Conservation (phyloP, 257 asterid genomes). For the Parsonsia alboflavescens region DNA sequence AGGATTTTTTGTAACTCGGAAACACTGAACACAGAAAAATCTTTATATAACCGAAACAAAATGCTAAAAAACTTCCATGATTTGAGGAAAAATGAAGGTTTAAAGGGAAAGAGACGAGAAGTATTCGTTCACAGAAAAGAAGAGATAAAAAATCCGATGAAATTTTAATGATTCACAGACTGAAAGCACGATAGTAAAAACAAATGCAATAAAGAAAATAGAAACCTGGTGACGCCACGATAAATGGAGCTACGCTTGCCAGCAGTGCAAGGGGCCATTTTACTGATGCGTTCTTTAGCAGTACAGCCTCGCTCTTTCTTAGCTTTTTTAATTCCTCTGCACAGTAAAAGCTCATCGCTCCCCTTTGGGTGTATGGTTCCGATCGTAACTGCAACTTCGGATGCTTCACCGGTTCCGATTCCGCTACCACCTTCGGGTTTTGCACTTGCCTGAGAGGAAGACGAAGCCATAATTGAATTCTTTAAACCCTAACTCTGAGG, state of each 20-base stretch:
- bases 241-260: slow-evolving; percentile 97
- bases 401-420: slow-evolving; percentile 50
- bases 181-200: neutral
- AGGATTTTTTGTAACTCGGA: too few relatives aligned
- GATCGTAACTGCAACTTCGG: slow-evolving; percentile 33
- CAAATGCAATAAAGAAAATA: neutral
- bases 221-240: slow-evolving; percentile 95
- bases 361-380: slow-evolving; percentile 3
- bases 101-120: neutral
- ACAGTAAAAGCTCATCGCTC: slow-evolving; percentile 53
- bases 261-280: slow-evolving; percentile 97
- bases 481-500: neutral
- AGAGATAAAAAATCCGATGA: neutral
- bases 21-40: too few relatives aligned
- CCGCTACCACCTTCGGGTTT: slow-evolving; percentile 51
- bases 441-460: slow-evolving; percentile 57
- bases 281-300: slow-evolving; percentile 97
- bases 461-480: slow-evolving; percentile 9
- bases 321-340: slow-evolving; percentile 86
- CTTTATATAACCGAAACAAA: too few relatives aligned
- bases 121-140: neutral
- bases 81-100: neutral
- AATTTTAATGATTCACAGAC: neutral
- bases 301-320: slow-evolving; percentile 91
- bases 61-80: too few relatives aligned